Evolutionary conservation across 2,329 filamentous ascomycete species (phyloP), one percentile per base, ranked within the genome.

Genomic region (Apiospora koreana): DNA sequence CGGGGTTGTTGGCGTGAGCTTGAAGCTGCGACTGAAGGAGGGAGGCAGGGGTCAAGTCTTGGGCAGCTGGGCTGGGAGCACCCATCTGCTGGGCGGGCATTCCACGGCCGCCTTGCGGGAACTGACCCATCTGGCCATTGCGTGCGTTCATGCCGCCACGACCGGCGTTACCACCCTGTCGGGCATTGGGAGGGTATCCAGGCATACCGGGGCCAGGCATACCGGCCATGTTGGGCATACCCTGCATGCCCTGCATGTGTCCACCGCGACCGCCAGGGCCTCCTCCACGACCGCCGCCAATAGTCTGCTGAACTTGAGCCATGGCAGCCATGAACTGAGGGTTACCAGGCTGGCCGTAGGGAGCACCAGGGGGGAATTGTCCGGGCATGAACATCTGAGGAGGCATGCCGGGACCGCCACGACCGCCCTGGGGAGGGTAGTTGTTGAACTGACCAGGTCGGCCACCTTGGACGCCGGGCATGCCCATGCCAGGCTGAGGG

Each of bases 391-490:
- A 98, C 85, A 94, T 92, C 86, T 92, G 93, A 73, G 94, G 93
- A 71, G 94, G 94, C 75, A 98, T 89, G 84, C 95, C 93, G 76
- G 77, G 76, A 21, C 91, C 94, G 74, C 94, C 95, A 81, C 95
- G 95, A 75, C 95, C 94, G 76, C 93, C 94, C 83, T 94, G 93
- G 82, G 96, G 94, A 78, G 90, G 92, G 85, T 95, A 96, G 69
- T 89, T 91, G 77, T 77, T 76, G 87, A 95, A 97, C 80, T 96
- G 94, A 76, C 92, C 93, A 74, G 94, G 94, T 77, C 95, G 94
- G 77, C 93, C 93, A 76, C 89, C 92, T 80, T 94, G 94, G 31
- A 54, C 48, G 75, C 91, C 91, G 71, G 93, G 92, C 81, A 92
- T 88, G 72, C 86, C 87, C 84, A 92, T 89, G 70, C 85, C 87